phyloP scores from a whole-genome alignment of 1,284 basidiomycete species.

The Entoloma clypeatum region DNA sequence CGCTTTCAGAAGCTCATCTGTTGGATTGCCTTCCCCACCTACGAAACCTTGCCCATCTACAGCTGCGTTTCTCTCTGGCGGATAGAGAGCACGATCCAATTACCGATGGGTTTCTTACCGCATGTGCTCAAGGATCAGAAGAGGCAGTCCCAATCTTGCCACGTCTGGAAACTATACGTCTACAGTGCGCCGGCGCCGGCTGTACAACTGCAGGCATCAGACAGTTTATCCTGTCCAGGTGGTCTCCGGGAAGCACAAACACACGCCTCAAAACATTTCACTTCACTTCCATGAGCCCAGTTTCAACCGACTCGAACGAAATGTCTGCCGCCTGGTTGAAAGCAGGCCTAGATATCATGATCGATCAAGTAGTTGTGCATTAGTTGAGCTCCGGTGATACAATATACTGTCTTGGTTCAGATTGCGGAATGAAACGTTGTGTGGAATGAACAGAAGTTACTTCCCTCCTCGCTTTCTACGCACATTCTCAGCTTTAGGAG shows the following conservation, averaged over 20 bases:
- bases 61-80: conserved; percentile 32
- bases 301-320: conserved; percentile 14
- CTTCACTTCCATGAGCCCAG: conserved; percentile 24
- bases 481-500: conserved; percentile 21
- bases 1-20: conserved; percentile 31
- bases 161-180: conserved; percentile 22
- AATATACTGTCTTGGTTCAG: background rate
- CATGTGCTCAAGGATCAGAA: conserved; percentile 16
- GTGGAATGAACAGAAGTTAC: background rate
- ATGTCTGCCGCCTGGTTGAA: conserved; percentile 18
- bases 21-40: conserved; percentile 28
- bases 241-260: conserved; percentile 7
- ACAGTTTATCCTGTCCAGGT: conserved; percentile 29
- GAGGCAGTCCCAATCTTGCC: conserved; percentile 20
- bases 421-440: too few relatives aligned
- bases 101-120: conserved; percentile 28
- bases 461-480: conserved; percentile 9
- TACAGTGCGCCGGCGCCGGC: conserved; percentile 31
- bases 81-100: conserved; percentile 32
- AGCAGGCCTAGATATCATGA: conserved; percentile 24
- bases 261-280: conserved; percentile 19
- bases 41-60: conserved; percentile 26
- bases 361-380: conserved; percentile 15
- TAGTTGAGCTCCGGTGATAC: background rate
- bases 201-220: conserved; percentile 24